Evolutionary conservation across 2,329 filamentous ascomycete species (phyloP).

Genomic region (Botrytis sinoallii): DNA sequence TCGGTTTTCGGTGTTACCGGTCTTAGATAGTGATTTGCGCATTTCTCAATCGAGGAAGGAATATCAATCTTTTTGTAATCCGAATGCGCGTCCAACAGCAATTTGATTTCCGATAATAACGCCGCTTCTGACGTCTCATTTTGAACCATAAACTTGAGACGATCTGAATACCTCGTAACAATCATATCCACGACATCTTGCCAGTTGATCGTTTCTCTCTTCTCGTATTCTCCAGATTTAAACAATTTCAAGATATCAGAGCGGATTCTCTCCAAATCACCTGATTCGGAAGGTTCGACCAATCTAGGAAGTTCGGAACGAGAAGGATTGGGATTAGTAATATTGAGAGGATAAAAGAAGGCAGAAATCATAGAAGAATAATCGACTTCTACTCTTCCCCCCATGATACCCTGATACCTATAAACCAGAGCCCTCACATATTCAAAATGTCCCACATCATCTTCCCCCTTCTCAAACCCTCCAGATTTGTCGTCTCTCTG

Average conservation of each 20-base stretch:
- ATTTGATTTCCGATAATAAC: constrained; percentile 42
- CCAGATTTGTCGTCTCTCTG: constrained; percentile 21
- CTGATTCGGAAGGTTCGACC: constrained; percentile 4
- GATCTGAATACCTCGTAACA: constrained; percentile 56
- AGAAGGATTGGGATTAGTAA: constrained; percentile 31
- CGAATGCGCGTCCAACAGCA: constrained; percentile 45
- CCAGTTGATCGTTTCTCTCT: constrained; percentile 46
- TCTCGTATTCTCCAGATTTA: constrained; percentile 26
- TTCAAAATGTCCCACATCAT: constrained; percentile 26
- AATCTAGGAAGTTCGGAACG: constrained; percentile 30
- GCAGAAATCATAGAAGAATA: constrained; percentile 36
- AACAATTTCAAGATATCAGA: constrained; percentile 47
- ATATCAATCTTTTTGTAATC: constrained; percentile 42
- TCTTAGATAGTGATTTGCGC: constrained; percentile 46
- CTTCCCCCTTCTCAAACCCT: background rate
- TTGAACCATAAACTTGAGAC: constrained; percentile 42
- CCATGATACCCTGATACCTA: constrained; percentile 46
- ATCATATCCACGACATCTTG: constrained; percentile 65
- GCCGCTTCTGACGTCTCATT: constrained; percentile 18
- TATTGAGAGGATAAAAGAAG: constrained; percentile 33
- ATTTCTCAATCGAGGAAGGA: constrained; percentile 45
- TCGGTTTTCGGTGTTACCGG: constrained; percentile 39
- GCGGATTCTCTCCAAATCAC: constrained; percentile 39
- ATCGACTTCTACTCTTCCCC: constrained; percentile 34
- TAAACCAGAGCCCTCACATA: constrained; percentile 43